Conservation (phyloP, 176 grass and related monocot genomes). For the Bonia amplexicaulis region DNA sequence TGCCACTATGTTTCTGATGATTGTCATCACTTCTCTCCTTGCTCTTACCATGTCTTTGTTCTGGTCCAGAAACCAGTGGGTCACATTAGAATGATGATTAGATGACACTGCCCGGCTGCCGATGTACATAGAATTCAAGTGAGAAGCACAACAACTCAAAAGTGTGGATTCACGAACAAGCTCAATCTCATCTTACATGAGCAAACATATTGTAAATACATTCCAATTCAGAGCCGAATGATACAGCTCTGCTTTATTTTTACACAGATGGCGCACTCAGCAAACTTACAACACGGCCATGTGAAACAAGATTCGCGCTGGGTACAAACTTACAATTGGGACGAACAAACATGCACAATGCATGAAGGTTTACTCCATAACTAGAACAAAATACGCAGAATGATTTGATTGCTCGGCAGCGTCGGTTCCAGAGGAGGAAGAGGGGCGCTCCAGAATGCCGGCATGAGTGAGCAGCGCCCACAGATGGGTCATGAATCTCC, state of each 20-base stretch:
- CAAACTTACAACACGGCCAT: not conserved
- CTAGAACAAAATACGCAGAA: not conserved
- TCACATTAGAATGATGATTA: not conserved
- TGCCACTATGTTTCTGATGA: not conserved
- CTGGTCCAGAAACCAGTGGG: not conserved
- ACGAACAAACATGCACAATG: not conserved
- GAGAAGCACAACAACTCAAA: not conserved
- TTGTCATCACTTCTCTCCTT: not conserved
- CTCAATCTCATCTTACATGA: not conserved
- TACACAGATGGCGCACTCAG: not conserved
- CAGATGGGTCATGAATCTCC: slow-evolving; percentile 17
- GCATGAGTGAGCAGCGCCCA: slow-evolving; percentile 26
- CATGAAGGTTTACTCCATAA: not conserved
- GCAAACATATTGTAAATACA: not conserved
- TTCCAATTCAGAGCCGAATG: not conserved
- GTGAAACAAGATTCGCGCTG: not conserved
- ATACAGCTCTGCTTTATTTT: not conserved
- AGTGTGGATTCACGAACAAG: not conserved
- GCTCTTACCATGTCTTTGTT: not conserved
- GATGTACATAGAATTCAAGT: not conserved
- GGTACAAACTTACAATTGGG: not conserved
- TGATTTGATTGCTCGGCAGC: not conserved
- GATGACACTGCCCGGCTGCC: too few relatives aligned
- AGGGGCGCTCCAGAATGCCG: slow-evolving; percentile 4
- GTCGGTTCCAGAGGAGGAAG: not conserved